These are phyloP conservation scores for Cajanus cajan DNA, from an alignment of 306 rosid genomes.

Conservation along the genomic window DNA sequence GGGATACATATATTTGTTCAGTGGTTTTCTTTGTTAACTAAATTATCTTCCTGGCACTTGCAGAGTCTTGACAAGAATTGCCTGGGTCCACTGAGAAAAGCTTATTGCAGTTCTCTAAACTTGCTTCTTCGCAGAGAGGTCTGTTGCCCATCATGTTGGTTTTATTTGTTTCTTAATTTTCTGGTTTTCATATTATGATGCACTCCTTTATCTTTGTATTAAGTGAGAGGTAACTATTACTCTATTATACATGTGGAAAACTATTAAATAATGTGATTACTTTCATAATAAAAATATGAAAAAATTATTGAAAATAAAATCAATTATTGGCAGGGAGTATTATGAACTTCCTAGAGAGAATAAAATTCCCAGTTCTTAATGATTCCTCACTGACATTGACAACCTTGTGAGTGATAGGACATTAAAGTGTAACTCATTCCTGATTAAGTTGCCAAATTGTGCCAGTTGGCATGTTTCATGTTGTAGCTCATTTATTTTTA, in stretches of 20 bases:
- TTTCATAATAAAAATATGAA: not conserved
- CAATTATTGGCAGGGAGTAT: not conserved
- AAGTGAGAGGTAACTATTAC: slow-evolving; percentile 1
- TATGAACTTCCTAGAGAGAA: not conserved
- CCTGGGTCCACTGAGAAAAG: slow-evolving; percentile 88
- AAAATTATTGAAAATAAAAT: not conserved
- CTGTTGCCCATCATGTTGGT: slow-evolving; percentile 23
- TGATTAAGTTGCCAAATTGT: not conserved
- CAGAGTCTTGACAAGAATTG: slow-evolving; percentile 98
- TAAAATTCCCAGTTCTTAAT: not conserved
- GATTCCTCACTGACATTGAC: not conserved
- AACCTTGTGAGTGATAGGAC: slow-evolving; percentile 4
- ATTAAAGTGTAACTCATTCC: not conserved
- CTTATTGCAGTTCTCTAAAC: slow-evolving; percentile 95
- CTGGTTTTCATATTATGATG: slow-evolving; percentile 6
- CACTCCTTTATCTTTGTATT: not conserved
- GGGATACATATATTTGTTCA: slow-evolving; percentile 5
- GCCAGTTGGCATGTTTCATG: slow-evolving; percentile 6
- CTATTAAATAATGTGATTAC: not conserved
- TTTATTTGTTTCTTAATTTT: slow-evolving; percentile 27
- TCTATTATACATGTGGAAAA: not conserved
- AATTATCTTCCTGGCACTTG: slow-evolving; percentile 32
- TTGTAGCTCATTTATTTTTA: not conserved
- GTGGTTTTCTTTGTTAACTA: slow-evolving; percentile 6
- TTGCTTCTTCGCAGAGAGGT: slow-evolving; percentile 99